These are phyloP conservation scores for Asterionellopsis glacialis DNA, from an alignment of 108 stramenopile species.

Conservation along the genomic window DNA sequence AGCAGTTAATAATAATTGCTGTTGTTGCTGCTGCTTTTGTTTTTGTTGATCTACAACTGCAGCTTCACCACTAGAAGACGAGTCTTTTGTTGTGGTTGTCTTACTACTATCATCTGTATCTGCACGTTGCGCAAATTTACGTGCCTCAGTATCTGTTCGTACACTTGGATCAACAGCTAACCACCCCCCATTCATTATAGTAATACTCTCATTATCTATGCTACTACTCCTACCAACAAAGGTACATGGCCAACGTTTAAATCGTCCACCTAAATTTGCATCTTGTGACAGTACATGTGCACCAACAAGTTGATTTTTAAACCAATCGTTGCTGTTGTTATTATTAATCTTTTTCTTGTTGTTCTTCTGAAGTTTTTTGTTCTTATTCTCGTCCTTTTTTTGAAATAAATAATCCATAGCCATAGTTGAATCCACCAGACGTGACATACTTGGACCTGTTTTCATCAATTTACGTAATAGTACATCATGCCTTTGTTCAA, in stretches of 20 bases:
- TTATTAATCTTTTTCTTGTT: too few relatives aligned
- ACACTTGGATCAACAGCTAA: constrained; percentile 62
- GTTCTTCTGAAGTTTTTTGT: too few relatives aligned
- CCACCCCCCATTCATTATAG: constrained; percentile 83
- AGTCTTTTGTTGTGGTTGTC: too few relatives aligned
- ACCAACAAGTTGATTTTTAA: constrained; percentile 21
- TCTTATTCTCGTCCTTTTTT: neutral
- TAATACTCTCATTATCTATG: constrained; percentile 13
- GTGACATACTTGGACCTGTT: constrained; percentile 37
- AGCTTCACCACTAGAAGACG: too few relatives aligned
- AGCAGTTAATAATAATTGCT: constrained; percentile 23
- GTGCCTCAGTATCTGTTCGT: constrained; percentile 56
- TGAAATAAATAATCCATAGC: constrained; percentile 30
- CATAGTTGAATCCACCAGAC: constrained; percentile 43
- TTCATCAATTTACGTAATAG: constrained; percentile 48
- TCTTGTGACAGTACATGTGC: constrained; percentile 49
- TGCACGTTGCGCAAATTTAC: constrained; percentile 43
- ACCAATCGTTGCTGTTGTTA: neutral
- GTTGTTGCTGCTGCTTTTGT: constrained; percentile 5
- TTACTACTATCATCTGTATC: neutral
- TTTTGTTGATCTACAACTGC: constrained; percentile 7
- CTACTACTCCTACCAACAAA: constrained; percentile 20
- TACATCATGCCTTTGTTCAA: constrained; percentile 15
- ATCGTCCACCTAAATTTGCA: constrained; percentile 58
- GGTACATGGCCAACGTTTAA: constrained; percentile 67